Evolutionary conservation across 2,329 filamentous ascomycete species (phyloP), one percentile per base, ranked within the genome.

Genomic region (Cadophora sp.): DNA sequence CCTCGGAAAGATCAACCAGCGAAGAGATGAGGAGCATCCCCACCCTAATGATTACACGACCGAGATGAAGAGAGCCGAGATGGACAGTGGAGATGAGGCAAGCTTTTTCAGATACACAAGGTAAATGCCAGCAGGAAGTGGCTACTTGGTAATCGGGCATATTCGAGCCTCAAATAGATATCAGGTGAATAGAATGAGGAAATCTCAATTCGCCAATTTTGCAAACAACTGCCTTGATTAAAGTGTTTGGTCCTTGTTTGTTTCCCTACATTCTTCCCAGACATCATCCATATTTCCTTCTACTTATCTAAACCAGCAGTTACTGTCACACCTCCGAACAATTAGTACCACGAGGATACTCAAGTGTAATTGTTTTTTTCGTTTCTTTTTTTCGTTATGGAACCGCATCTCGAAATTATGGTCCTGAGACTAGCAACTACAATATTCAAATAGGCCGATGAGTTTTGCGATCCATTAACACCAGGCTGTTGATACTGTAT

Each of bases 41-140:
- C 22, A 18, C 14, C 64, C 64, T 4, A 48, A 59, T 13, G 58
- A 61, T 11, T 66, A 66, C 24, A 45, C 64, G 3, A 41, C 48
- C 13, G 58, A 56, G 51, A 45, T 58, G 43, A 66, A 66, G 59
- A 58, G 36, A 33, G 36, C 41, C 11, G 64, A 66, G 59, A 62
- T 56, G 64, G 64, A 66, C 13, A 56, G 43, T 22, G 64, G 64
- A 33, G 64, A 66, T 22, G 3, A 62, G 39, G 64, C 64, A 16
- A 66, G 58, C 27, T 66, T 66, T 20, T 66, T 66, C 33, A 56
- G 64, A 51, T 66, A 66, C 43, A 66, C 64, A 20, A 58, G 55
- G 24, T 58, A 58, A n/a, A 24, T 13, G 20, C 4, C n/a, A 11
- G 11, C 48, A 27, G 24, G 11, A 51, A 18, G 24, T 30, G 20